Percentiles rank a stretch among this genome's conserved stretches.
Conservation (phyloP, 2,329 filamentous ascomycete species). For the Lasiodiplodia hormozganensis region DNA sequence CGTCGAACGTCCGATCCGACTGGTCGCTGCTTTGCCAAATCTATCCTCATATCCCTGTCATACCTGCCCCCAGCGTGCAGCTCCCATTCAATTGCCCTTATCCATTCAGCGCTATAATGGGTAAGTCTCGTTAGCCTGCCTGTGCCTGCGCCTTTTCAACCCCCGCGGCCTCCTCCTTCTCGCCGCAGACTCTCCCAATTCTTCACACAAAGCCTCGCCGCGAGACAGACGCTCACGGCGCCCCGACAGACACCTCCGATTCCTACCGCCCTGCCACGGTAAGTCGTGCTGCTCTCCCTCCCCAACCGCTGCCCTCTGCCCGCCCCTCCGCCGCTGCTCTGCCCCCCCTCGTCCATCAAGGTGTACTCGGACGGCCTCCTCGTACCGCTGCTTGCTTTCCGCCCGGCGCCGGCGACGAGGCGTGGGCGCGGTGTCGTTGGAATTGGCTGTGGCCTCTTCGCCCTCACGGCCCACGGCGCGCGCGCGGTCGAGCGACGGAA, state of each 20-base stretch:
- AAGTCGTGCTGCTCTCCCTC: conserved; percentile 15
- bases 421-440: neutral
- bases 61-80: conserved; percentile 27
- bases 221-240: conserved; percentile 10
- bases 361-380: neutral
- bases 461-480: conserved; percentile 26
- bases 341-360: conserved; percentile 2
- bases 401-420: neutral
- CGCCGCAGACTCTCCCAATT: conserved; percentile 14
- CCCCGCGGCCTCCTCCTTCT: conserved; percentile 21
- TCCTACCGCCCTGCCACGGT: conserved; percentile 28
- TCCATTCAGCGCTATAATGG: conserved; percentile 28
- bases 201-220: conserved; percentile 8
- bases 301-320: neutral
- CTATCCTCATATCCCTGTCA: conserved; percentile 28
- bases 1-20: conserved; percentile 26
- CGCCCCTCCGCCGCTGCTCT: neutral
- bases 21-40: conserved; percentile 27
- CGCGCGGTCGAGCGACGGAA: conserved; percentile 28
- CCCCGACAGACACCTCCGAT: conserved; percentile 24
- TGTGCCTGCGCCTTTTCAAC: conserved; percentile 29
- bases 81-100: conserved; percentile 27
- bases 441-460: conserved; percentile 19
- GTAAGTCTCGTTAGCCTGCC: conserved; percentile 28
- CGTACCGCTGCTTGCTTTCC: neutral